Evolutionary conservation across 768 basidiomycete species (phyloP), one percentile per base, ranked within the genome.

Genomic region (Xerocomellus amylosporus): DNA sequence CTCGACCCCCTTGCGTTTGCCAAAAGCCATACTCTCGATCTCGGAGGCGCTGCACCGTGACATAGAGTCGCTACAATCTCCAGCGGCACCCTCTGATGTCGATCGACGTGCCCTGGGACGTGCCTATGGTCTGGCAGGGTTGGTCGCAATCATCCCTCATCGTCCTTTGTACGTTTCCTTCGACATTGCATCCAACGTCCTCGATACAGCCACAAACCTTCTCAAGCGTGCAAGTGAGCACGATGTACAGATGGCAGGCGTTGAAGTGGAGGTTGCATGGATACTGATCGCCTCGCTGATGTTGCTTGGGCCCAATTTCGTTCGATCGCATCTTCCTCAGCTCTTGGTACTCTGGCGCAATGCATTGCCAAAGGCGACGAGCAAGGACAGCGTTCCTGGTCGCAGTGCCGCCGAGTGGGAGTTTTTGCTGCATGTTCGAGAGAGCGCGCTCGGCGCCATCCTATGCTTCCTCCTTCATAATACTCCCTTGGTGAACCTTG

Each of bases 261-360:
- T 90, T 30, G 93, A 96, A 66, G 85, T 97, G 3, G 93, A 96
- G 65, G 87, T 95, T 1, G 93, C 95, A 0, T 98, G 97, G 97
- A 93, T 87, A 13, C 74, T 89, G 34, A 91, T 99, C 50, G 86
- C 90, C 0, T 87, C 93, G 1, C 73, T 98, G 28, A 93, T 98
- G 90, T 81, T 87, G 3, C 84, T 97, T 8, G 96, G 95, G 0
- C 92, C 90, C 4, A 90, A 93, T 62, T 97, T 98, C 60, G 93
- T 98, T 49, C 86, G 92, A 17, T 83, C 93, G 0, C 94, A 99
- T 68, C 81, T 98, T 2, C 90, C 95, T 0, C 96, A 98, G 62
- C 77, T 98, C 17, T 80, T 98, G 38, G 93, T 98, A 0, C 81
- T 99, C 4, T 99, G 97, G 97, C 79, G 97, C 31, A 99, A 99